Conservation (phyloP, 257 asterid species). For the Fraxinus anomala region DNA sequence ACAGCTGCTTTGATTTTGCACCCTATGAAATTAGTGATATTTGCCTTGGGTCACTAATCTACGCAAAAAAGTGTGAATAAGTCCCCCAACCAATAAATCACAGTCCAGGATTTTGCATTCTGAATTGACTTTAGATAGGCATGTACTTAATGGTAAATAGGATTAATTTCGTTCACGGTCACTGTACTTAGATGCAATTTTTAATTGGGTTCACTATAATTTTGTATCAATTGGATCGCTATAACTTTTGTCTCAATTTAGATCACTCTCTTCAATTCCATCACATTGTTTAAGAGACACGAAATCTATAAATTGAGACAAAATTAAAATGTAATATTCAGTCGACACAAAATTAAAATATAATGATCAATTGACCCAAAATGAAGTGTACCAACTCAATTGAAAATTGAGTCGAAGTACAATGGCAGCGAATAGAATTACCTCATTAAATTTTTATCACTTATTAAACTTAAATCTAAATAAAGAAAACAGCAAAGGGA, state of each 20-base stretch:
- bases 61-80: too few relatives aligned
- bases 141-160: not conserved
- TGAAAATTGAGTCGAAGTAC: not conserved
- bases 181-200: not conserved
- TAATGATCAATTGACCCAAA: not conserved
- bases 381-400: too few relatives aligned
- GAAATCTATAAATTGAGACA: not conserved
- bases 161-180: not conserved
- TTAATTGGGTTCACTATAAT: not conserved
- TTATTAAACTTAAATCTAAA: too few relatives aligned
- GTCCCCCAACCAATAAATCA: too few relatives aligned
- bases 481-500: too few relatives aligned
- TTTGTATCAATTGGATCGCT: not conserved
- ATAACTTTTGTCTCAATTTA: not conserved
- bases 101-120: too few relatives aligned
- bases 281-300: not conserved
- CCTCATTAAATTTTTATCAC: too few relatives aligned
- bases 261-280: not conserved
- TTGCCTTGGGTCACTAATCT: too few relatives aligned
- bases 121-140: not conserved
- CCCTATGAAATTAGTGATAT: too few relatives aligned
- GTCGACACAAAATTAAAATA: not conserved
- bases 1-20: too few relatives aligned
- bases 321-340: too few relatives aligned
- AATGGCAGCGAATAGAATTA: too few relatives aligned